Evolutionary conservation across 139 green algal genomes (phyloP), one percentile per base, ranked within the genome.

Genomic region (Desmodesmus armatus): DNA sequence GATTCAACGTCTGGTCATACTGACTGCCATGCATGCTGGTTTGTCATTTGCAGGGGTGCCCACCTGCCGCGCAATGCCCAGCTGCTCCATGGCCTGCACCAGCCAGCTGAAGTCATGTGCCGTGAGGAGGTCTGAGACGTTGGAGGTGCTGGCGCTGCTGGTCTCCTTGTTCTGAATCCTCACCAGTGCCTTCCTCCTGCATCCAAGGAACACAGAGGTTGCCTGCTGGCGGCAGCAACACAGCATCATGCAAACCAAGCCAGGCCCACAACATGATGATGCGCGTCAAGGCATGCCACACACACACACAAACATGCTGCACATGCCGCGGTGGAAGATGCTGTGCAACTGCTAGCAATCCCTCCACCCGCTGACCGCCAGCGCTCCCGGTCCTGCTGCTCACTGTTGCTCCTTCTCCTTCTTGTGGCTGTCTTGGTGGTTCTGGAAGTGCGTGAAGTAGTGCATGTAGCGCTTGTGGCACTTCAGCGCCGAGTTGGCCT

Each of bases 401-500:
- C 15, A 86, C 80, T 39, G 72, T 78, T 84, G 82, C 51, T 55
- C 80, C 63, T 80, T 90, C 80, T 90, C 82, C 44, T 87, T 79
- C 17, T 37, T 63, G 17, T 92, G 58, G 17, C 77, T 88, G 67
- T 93, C 90, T 43, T 83, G 72, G 83, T 96, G 94, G 21, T 88
- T 88, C 78, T 96, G 94, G 78, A 85, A 97, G 66, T 94, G 91
- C 60, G 90, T 89, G 85, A 96, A 94, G 88, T 98, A 98, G 91
- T 97, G 92, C 83, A 96, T 95, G 90, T 98, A 98, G 23, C 96
- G 94, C 93, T 98, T 93, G 77, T 97, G 87, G 80, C 92, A 92
- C 51, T 89, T 86, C 47, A 82, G 31, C 21, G 95, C 95, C 41
- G 89, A 85, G 71, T 90, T 85, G 25, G 93, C 89, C 83, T 92